Evolutionary conservation across 2,329 filamentous ascomycete species (phyloP).

Genomic region (Alternaria gaisen): DNA sequence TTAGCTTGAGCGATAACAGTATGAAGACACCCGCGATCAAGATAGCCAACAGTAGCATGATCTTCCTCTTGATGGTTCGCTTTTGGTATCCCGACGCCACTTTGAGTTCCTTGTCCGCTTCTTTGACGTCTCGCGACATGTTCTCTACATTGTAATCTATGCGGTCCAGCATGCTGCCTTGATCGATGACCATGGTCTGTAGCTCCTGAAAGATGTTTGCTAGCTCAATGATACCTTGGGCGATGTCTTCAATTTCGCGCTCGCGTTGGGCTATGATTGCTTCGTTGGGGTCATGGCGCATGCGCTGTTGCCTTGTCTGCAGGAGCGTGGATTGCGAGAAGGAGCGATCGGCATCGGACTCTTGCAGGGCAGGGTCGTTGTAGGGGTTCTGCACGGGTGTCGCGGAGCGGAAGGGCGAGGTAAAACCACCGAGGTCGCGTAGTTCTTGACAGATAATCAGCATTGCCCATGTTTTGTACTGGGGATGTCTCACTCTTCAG

Average conservation of each 20-base stretch:
- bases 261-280: constrained; percentile 88
- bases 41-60: constrained; percentile 86
- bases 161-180: constrained; percentile 61
- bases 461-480: background rate
- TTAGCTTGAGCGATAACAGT: constrained; percentile 85
- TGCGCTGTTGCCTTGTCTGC: constrained; percentile 72
- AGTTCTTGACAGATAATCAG: constrained; percentile 48
- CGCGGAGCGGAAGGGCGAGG: constrained; percentile 57
- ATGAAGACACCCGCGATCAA: constrained; percentile 85
- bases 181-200: constrained; percentile 80
- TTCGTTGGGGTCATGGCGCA: constrained; percentile 73
- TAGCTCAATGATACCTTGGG: constrained; percentile 95
- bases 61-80: constrained; percentile 87
- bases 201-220: constrained; percentile 97
- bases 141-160: constrained; percentile 89
- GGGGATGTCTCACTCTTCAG: constrained; percentile 77
- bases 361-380: constrained; percentile 81
- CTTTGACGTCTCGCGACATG: constrained; percentile 93
- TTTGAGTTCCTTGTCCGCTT: constrained; percentile 88
- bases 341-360: constrained; percentile 91
- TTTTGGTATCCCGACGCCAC: constrained; percentile 89
- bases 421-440: constrained; percentile 57
- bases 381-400: constrained; percentile 68
- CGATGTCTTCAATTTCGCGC: constrained; percentile 96
- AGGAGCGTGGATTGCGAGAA: constrained; percentile 91